These are phyloP conservation scores for Penicillium sp. DNA, from an alignment of 2,329 filamentous ascomycete species.

Conservation along the genomic window DNA sequence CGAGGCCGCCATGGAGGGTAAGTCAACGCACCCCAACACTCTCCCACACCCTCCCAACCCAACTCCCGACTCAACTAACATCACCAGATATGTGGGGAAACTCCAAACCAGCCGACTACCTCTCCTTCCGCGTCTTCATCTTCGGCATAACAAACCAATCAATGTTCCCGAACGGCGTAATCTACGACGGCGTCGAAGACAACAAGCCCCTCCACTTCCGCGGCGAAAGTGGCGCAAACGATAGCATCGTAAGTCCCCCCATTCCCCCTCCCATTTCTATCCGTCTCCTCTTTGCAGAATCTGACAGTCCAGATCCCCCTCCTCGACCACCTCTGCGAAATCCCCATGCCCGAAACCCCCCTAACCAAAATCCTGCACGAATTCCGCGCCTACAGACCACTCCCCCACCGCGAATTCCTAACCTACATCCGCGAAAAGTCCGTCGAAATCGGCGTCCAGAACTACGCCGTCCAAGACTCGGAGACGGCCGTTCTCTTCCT, in stretches of 20 bases:
- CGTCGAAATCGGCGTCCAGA: conserved; percentile 49
- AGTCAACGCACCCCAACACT: conserved; percentile 26
- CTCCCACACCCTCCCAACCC: no score
- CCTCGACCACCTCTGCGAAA: conserved; percentile 82
- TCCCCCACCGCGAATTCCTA: conserved; percentile 85
- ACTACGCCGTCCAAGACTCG: conserved; percentile 42
- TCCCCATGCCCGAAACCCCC: conserved; percentile 86
- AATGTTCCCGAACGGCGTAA: conserved; percentile 91
- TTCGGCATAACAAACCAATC: conserved; percentile 91
- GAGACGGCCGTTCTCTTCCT: conserved; percentile 50
- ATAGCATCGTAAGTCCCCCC: conserved; percentile 75
- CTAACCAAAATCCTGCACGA: conserved; percentile 86
- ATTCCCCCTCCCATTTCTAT: not conserved
- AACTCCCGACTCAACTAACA: not conserved
- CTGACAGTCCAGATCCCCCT: conserved; percentile 66
- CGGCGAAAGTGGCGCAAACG: conserved; percentile 91
- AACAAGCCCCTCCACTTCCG: conserved; percentile 76
- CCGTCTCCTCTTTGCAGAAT: not conserved
- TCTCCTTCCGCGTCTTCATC: conserved; percentile 92
- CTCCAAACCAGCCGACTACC: conserved; percentile 82
- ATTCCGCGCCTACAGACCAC: conserved; percentile 86
- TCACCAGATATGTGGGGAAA: conserved; percentile 80
- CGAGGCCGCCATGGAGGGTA: conserved; percentile 78
- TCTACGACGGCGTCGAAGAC: conserved; percentile 83
- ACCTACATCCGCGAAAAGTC: conserved; percentile 66